These are phyloP conservation scores for Eragrostis nindensis DNA, from an alignment of 176 grass and related monocot genomes.

Conservation along the genomic window DNA sequence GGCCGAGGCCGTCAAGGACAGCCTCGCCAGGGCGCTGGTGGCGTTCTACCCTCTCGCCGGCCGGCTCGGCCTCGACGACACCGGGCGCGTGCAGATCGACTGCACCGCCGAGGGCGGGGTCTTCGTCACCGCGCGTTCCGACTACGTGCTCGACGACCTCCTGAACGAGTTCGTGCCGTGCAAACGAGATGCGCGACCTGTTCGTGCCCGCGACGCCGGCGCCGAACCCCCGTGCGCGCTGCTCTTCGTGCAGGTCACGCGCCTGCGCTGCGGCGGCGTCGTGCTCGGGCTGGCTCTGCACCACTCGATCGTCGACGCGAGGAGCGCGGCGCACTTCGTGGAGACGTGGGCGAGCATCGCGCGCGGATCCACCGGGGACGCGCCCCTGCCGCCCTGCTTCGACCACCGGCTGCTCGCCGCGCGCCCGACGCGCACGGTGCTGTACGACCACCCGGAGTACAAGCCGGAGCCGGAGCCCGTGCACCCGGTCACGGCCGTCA, in stretches of 20 bases:
- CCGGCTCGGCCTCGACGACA: conserved; percentile 35
- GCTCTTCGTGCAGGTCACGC: conserved; percentile 54
- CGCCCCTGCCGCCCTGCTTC: conserved; percentile 30
- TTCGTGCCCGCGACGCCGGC: conserved; percentile 36
- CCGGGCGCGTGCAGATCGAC: conserved; percentile 57
- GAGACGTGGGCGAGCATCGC: conserved; percentile 60
- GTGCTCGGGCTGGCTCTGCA: conserved; percentile 54
- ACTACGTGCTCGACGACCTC: conserved; percentile 42
- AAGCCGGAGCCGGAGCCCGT: conserved; percentile 24
- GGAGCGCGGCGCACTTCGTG: conserved; percentile 51
- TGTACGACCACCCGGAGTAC: conserved; percentile 75
- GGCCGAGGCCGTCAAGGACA: conserved; percentile 18
- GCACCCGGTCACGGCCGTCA: background rate
- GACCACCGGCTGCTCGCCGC: conserved; percentile 57
- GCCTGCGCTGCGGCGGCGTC: conserved; percentile 59
- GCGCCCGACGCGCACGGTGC: conserved; percentile 17
- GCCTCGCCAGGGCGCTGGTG: conserved; percentile 55
- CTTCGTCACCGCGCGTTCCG: conserved; percentile 42
- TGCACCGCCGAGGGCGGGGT: conserved; percentile 59
- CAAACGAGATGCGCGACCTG: conserved; percentile 39
- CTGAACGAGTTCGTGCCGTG: conserved; percentile 41
- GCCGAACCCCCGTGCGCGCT: conserved; percentile 26
- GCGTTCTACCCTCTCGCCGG: conserved; percentile 76
- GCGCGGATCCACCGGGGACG: background rate
- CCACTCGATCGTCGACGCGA: conserved; percentile 53